A percentile compares a stretch with the other conserved stretches of the same genome.
Evolutionary conservation across 139 green algal species (phyloP).

Genomic region (Chlorella ohadii): DNA sequence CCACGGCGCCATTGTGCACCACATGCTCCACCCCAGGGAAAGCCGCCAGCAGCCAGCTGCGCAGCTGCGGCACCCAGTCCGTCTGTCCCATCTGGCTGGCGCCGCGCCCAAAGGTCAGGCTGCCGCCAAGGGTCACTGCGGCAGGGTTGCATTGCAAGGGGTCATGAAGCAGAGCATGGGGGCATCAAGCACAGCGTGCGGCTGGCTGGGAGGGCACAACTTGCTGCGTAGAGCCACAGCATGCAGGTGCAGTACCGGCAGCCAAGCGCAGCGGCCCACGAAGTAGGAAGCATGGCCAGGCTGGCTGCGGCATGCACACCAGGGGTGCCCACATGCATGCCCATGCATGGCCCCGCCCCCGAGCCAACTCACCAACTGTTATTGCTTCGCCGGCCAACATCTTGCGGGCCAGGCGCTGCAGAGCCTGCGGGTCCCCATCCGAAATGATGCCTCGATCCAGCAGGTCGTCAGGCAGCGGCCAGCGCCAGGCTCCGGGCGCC

Average conservation of each 20-base stretch:
- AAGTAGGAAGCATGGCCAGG: no score
- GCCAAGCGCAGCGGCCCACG: no score
- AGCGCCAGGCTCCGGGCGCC: not conserved
- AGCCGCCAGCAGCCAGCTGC: not conserved
- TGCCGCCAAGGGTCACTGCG: not conserved
- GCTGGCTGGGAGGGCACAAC: no score
- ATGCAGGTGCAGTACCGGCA: no score
- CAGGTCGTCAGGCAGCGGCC: not conserved
- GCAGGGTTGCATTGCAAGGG: no score
- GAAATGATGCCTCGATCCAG: not conserved
- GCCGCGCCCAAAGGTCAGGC: constrained; percentile 16
- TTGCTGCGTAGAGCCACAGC: no score
- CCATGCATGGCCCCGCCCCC: no score
- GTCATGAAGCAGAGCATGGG: no score
- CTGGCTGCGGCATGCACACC: no score
- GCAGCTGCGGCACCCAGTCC: not conserved
- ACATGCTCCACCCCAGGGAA: not conserved
- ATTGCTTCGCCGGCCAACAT: not conserved
- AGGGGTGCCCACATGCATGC: no score
- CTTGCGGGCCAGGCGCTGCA: not conserved
- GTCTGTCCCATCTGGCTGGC: not conserved
- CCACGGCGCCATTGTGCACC: not conserved
- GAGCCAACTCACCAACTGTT: not conserved
- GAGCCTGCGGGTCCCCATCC: not conserved
- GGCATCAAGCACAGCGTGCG: no score